phyloP scores from a whole-genome alignment of 1,139 yeast species.

The Lipomyces yarrowii region DNA sequence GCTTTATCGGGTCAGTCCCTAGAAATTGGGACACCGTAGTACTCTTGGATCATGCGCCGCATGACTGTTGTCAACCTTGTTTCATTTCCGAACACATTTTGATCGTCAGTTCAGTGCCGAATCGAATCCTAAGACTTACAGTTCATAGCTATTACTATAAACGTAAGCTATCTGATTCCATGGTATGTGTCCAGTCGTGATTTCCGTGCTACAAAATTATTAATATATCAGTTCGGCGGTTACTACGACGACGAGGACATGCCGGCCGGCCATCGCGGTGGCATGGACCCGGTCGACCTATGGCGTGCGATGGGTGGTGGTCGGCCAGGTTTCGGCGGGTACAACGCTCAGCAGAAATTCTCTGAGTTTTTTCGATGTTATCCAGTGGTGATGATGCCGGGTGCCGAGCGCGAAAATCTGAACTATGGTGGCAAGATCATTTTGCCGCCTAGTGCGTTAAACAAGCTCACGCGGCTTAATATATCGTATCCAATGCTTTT shows the following conservation, averaged over 20 bases:
- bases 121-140: not conserved
- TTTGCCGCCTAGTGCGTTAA: conserved; percentile 89
- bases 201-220: not conserved
- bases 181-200: not conserved
- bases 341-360: conserved; percentile 47
- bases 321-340: conserved; percentile 4
- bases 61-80: not conserved
- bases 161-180: not conserved
- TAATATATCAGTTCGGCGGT: conserved; percentile 12
- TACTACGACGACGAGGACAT: conserved; percentile 12
- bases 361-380: conserved; percentile 91
- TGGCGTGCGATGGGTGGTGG: conserved; percentile 19
- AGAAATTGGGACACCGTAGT: not conserved
- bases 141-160: not conserved
- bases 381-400: conserved; percentile 91
- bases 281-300: conserved; percentile 14
- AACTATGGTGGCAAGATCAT: conserved; percentile 97
- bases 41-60: not conserved
- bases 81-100: not conserved
- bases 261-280: not conserved
- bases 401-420: conserved; percentile 72
- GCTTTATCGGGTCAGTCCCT: not conserved
- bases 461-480: conserved; percentile 69
- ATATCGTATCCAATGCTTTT: conserved; percentile 96
- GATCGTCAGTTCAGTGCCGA: not conserved